These are phyloP conservation scores for Oryza officinalis DNA, from an alignment of 176 grass and related monocot genomes.

Conservation along the genomic window DNA sequence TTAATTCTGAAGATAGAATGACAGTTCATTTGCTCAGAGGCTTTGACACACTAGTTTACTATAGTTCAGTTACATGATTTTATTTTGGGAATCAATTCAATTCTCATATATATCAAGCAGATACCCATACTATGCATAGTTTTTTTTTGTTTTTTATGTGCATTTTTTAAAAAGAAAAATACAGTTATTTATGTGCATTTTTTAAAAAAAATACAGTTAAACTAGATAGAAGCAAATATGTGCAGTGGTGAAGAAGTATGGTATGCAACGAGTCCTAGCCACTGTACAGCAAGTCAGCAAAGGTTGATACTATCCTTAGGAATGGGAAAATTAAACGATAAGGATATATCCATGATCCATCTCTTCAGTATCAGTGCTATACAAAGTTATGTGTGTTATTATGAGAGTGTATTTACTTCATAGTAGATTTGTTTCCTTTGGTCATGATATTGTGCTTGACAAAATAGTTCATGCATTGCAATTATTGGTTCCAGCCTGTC, in stretches of 20 bases:
- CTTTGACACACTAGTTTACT: not conserved
- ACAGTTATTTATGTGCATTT: too few species aligned
- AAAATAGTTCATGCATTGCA: not conserved
- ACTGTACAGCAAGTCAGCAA: not conserved
- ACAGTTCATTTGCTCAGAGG: not conserved
- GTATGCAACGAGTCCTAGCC: not conserved
- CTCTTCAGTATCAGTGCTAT: too few species aligned
- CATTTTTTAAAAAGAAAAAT: not conserved
- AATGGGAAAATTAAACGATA: too few species aligned
- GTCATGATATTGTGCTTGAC: not conserved
- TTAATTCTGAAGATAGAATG: not conserved
- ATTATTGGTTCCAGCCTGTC: not conserved
- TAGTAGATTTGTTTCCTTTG: not conserved
- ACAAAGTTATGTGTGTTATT: not conserved
- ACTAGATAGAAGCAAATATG: not conserved
- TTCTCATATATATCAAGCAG: not conserved
- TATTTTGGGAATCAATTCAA: not conserved
- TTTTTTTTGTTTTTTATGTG: not conserved
- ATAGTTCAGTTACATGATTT: not conserved
- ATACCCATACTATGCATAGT: not conserved
- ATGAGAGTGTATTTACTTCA: not conserved
- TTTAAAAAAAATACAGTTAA: not conserved
- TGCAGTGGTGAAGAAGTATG: too few species aligned
- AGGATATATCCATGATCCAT: too few species aligned
- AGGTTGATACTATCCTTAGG: too few species aligned